Evolutionary conservation across 2,329 filamentous ascomycete genomes (phyloP), one percentile per base, ranked within the genome.

Genomic region (Thermothelomyces thermophilus): DNA sequence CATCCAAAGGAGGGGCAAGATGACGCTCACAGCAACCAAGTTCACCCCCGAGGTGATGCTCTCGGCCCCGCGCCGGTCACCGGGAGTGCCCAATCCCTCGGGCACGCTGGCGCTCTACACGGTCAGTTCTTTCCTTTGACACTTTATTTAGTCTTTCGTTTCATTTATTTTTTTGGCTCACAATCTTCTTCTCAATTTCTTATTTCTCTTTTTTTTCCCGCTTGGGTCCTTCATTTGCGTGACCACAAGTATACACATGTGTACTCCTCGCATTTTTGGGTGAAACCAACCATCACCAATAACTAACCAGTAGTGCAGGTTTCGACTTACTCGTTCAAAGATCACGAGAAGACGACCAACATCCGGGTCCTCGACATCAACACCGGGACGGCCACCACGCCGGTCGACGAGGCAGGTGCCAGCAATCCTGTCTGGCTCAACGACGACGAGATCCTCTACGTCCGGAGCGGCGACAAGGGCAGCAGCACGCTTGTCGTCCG

Each of bases 31-130:
- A 57, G 83, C 83, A 9, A 73, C 75, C 58, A 84, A 83, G 58
- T 87, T 90, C 69, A 89, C 84, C 9, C 85, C 86, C 4, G 79
- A 88, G 72, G 84, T 87, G 58, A 74, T 93, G 51, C 77, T 93
- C 61, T 83, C 83, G 57, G 85, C 86, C 14, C 86, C 87, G 28
- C 81, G 87, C 50, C 80, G 87, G 41, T 86, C 84, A 10, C 66
- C 80, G 14, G 86, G 82, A 41, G 66, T 80, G 1, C 86, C 87
- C n/a, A 91, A 89, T 64, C 65, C 73, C 33, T 73, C 77, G 46
- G 85, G 84, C 37, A 80, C 77, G 47, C 72, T 78, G 51, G 73
- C 84, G 41, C 67, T 90, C 24, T 89, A 84, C 62, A 81, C 80
- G 36, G 78, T 82, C 7, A 19, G 48, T 34, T 20, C 2, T 13